Base-by-base conservation (phyloP, 306 rosid species). In the Leucaena leucocephala region DNA sequence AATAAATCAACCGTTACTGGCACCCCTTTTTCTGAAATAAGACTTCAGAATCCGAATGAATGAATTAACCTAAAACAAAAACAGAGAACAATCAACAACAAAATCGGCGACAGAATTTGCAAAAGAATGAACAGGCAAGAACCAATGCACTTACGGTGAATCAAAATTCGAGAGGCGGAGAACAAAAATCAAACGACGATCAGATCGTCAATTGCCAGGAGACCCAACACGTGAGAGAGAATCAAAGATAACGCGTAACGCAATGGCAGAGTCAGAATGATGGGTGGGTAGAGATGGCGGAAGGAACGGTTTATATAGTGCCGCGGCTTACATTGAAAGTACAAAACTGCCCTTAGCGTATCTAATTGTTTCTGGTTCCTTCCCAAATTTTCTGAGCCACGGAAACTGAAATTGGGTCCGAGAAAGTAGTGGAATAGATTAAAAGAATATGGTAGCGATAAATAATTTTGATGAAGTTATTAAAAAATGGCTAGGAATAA, bases 71-170 rank as follows among this genome's bases (percentile, higher is more conserved):
- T 54, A 49, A 72, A 79, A 34, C 3, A 34, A 8, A 12, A 45
- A 27, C 5, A 19, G 43, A 45, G 27, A 70, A 7, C 48, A 33
- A 9, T 76, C 8, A 78, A n/a, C 7, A 4, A 43, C n/a, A 49
- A 74, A 57, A 58, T 46, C 12, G 7, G 0, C 4, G 22, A 15
- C 8, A 55, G 40, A 39, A 13, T 11, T 16, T 13, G 5, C 0
- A 39, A 35, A 61, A 5, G 1, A 14, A 16, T 10, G 19, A 17
- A 27, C 17, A 39, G 11, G 22, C 4, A 3, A 39, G 62, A 35
- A 17, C 52, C 15, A 82, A 76, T 71, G 74, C 69, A 48, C 86
- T 66, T 50, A 79, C 84, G 12, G 16, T 3, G 17, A 64, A 52
- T 48, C 27, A 65, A 68, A 55, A 74, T 21, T 21, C 38, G 71